Evolutionary conservation across 352 stramenopile species (phyloP).

Genomic region (Globisporangium spiculum): DNA sequence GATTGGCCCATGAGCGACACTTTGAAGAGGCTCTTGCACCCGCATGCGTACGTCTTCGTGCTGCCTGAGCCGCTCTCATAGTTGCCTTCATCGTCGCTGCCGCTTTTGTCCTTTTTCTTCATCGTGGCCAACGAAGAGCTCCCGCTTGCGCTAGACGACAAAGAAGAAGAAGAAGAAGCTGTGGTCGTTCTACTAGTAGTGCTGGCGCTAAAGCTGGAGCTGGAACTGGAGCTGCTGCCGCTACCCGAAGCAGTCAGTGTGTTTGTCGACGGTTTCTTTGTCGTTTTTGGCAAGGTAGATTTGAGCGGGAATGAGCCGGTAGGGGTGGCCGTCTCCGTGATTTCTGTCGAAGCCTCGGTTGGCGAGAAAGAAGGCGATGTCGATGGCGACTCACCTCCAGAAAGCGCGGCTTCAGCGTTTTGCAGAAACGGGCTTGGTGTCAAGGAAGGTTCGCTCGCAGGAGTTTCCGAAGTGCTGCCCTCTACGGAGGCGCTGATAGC

Average conservation of each 20-base stretch:
- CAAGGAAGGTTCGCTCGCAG: no score
- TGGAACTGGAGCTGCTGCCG: background rate
- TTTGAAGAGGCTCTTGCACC: constrained; percentile 34
- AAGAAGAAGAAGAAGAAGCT: background rate
- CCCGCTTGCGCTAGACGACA: background rate
- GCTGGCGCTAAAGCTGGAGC: background rate
- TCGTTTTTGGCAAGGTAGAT: background rate
- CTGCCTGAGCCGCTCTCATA: constrained; percentile 27
- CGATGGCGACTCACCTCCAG: background rate
- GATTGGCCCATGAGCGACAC: constrained; percentile 74
- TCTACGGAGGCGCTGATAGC: no score
- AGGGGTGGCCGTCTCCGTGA: no score
- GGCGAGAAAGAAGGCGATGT: background rate
- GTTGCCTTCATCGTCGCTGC: constrained; percentile 5
- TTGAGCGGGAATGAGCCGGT: background rate
- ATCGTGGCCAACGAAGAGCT: background rate
- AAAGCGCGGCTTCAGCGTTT: background rate
- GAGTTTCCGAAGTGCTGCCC: no score
- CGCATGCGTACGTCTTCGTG: constrained; percentile 40
- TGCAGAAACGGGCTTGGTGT: background rate
- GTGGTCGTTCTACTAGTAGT: background rate
- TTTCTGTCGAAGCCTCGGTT: background rate
- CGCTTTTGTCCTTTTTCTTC: constrained; percentile 8
- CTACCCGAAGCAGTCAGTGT: background rate
- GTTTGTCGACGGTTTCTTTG: background rate